Evolutionary conservation across 495 filamentous ascomycete genomes (phyloP), one percentile per base, ranked within the genome.

Genomic region (Trichoderma orchidacearum): DNA sequence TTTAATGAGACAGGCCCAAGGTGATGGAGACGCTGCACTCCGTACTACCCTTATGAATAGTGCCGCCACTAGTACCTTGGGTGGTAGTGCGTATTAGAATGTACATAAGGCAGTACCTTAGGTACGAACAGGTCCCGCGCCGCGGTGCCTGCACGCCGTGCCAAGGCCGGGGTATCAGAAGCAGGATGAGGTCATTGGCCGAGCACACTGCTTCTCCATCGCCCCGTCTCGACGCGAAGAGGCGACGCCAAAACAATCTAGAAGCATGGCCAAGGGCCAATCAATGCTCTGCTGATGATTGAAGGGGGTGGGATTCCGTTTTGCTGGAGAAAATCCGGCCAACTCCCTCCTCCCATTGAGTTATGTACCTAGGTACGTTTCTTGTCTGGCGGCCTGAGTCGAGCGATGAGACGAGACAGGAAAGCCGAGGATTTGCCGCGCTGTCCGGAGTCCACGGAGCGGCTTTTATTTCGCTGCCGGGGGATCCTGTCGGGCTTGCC

Each of bases 231-330:
- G 5, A 27, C 41, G 41, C 41, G 41, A 48, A 35, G 27, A 48
- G 21, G 41, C 41, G 41, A 48, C 41, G 41, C 41, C 41, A 48
- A 48, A 45, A 48, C 41, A 48, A 48, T 48, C 41, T 48, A 48
- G 41, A 48, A 48, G 41, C 41, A 48, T 23, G 27, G 21, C 21
- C 23, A 6, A 25, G 18, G 41, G 11, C 41, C 21, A 27, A 48
- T 48, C 41, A 48, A 23, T 25, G 41, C 41, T 9, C 13, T 25
- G 41, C 41, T 27, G 41, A 48, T 48, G 21, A 48, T 23, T 25
- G 41, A 25, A 48, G 41, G 36, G 36, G 36, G 36, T 41, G 21
- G 21, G 41, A 48, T 48, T 11, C 7, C 41, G n/a, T n/a, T n/a
- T 27, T 23, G 41, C 41, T 48, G 41, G 36, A 41, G n/a, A 17